Evolutionary conservation across 75 land plant species (phyloP), one percentile per base, ranked within the genome.

Genomic region (Picea glauca): DNA sequence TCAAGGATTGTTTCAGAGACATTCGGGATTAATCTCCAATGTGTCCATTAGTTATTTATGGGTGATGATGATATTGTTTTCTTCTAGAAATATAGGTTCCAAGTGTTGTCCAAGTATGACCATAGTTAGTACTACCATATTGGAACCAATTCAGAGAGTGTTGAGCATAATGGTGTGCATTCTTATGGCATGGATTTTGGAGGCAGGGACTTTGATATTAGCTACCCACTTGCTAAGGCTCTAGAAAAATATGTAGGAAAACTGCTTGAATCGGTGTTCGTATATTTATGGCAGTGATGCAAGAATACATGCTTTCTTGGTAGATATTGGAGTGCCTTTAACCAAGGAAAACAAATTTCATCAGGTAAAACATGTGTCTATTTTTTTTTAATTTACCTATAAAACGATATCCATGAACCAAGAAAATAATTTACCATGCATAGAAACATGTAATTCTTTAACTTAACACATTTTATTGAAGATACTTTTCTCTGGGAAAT

Each of bases 291-390:
- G 96, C 60, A 91, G 94, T 59, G 94, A 93, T 77, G 96, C 89
- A 40, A 82, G 96, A 56, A 90, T 93, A 35, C 94, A 91, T 9
- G 90, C 94, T 3, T 93, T 93, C 67, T 87, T 93, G 88, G 72
- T 88, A 4, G 91, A 93, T 78, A 84, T 93, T 74, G 96, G 94
- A n/a, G 94, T 91, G 12, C 91, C 94, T 11, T 90, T 91, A 78
- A 89, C 92, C 50, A 87, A 81, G 60, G 92, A 93, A 82, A 80
- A 85, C 62, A 94, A 94, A 3, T 93, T 93, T 72, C 96, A 93
- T 83, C 94, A 91, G 85, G 91, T 90, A 70, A 74, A 38, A 68
- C 6, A 9, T 20, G 43, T 40, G 26, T 26, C 26, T 26, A 26
- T 0, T 40, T 40, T 40, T 40, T 40, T 40, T 40, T 4, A 40